Evolutionary conservation across 1,284 basidiomycete species (phyloP), one percentile per base, ranked within the genome.

Genomic region (Ustilago loliicola): DNA sequence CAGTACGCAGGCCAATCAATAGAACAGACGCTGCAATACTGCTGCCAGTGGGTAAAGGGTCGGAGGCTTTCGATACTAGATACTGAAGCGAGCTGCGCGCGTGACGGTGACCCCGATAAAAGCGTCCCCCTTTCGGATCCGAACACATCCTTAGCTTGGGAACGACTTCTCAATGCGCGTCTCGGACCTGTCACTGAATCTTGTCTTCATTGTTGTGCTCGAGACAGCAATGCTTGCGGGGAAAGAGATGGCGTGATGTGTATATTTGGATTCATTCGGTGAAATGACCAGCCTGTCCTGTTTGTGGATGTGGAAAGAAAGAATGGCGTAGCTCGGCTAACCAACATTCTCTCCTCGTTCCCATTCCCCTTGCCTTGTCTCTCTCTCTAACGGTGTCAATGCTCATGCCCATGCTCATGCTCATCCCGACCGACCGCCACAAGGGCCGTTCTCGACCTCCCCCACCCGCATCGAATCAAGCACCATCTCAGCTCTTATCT

Each of bases 251-350:
- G 17, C 15, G 17, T 42, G 40, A 42, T 42, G 40, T 34, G 32
- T 34, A 34, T 34, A 34, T 5, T 34, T 34, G 32, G 32, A 34
- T 7, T 42, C 40, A 42, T 19, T 42, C 40, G 40, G 40, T 42
- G 40, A 42, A 42, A 42, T 42, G 9, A 21, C n/a, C 40, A 13
- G 40, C 40, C 13, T 38, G 36, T 38, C 36, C 5, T 34, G 32
- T 34, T 34, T 34, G 32, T 34, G 32, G 32, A 34, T 10, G 36
- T 38, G n/a, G 17, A 42, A 42, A 42, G 40, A 42, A 42, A 42
- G 40, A 42, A 42, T 42, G 40, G 40, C 40, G 40, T 42, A 42
- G 17, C 40, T 42, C 40, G 40, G 40, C 40, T 42, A 42, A 21
- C 15, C 13, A 42, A 13, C 9, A 10, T 19, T 19, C 17, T 19